Evolutionary conservation across 2,329 filamentous ascomycete genomes (phyloP).

Genomic region (Shiraia sp.): DNA sequence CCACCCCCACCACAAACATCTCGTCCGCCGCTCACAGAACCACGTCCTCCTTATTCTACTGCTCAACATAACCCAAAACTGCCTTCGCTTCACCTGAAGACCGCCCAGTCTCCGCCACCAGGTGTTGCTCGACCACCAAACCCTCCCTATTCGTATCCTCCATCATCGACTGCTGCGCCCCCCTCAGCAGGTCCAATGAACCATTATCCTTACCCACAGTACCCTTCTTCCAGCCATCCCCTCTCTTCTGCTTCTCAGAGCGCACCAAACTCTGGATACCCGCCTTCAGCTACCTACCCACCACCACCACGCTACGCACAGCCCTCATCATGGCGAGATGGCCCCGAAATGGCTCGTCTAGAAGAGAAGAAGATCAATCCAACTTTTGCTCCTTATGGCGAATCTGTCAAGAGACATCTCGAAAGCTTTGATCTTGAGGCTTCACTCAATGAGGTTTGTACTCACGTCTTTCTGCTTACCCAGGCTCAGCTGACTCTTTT

Average conservation of each 20-base stretch:
- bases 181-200: slow-evolving; percentile 45
- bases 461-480: background rate
- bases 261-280: slow-evolving; percentile 45
- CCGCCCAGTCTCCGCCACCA: slow-evolving; percentile 40
- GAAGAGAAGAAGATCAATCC: slow-evolving; percentile 45
- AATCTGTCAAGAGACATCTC: slow-evolving; percentile 65
- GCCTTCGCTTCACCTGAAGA: slow-evolving; percentile 44
- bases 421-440: slow-evolving; percentile 64
- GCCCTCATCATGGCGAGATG: slow-evolving; percentile 46
- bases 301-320: slow-evolving; percentile 43
- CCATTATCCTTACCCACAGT: slow-evolving; percentile 48
- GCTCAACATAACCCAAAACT: slow-evolving; percentile 39
- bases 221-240: slow-evolving; percentile 47
- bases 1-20: slow-evolving; percentile 33
- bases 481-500: slow-evolving; percentile 13
- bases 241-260: slow-evolving; percentile 43
- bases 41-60: slow-evolving; percentile 32
- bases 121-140: slow-evolving; percentile 26
- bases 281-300: slow-evolving; percentile 47
- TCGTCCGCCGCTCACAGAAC: slow-evolving; percentile 33
- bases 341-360: slow-evolving; percentile 30
- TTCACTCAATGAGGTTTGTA: slow-evolving; percentile 54
- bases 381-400: slow-evolving; percentile 45
- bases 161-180: slow-evolving; percentile 34
- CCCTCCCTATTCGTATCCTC: slow-evolving; percentile 36